Evolutionary conservation across 495 filamentous ascomycete species (phyloP).

Genomic region (Saxophila tyrrhenica): DNA sequence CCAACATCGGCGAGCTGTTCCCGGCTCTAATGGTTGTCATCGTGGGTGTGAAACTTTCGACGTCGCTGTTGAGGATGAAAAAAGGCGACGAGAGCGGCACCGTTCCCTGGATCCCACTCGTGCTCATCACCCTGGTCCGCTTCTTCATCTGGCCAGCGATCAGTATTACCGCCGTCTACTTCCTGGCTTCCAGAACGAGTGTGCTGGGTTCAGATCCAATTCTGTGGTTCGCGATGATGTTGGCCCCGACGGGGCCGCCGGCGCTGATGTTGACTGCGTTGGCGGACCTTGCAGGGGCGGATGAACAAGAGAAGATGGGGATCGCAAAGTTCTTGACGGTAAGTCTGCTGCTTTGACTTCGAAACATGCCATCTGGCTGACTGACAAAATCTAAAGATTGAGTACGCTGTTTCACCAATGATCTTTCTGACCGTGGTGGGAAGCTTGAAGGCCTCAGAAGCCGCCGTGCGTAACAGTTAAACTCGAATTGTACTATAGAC

Average conservation of each 20-base stretch:
- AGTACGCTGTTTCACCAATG: constrained; percentile 19
- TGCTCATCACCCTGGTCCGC: constrained; percentile 46
- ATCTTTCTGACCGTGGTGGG: constrained; percentile 19
- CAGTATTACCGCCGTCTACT: constrained; percentile 47
- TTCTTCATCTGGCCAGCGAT: constrained; percentile 55
- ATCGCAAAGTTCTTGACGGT: constrained; percentile 63
- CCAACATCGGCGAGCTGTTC: constrained; percentile 60
- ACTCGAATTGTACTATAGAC: too few relatives aligned
- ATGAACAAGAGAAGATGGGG: constrained; percentile 50
- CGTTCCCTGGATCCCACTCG: constrained; percentile 41
- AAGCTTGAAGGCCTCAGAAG: constrained; percentile 16
- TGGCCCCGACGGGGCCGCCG: constrained; percentile 64
- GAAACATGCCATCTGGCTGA: neutral
- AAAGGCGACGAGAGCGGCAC: constrained; percentile 34
- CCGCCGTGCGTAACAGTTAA: constrained; percentile 10
- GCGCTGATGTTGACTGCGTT: constrained; percentile 59
- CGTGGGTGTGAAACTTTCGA: constrained; percentile 56
- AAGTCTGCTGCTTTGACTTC: constrained; percentile 15
- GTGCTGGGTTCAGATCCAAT: constrained; percentile 54
- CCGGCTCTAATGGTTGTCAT: constrained; percentile 60
- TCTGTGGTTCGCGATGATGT: constrained; percentile 65
- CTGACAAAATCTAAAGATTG: constrained; percentile 9
- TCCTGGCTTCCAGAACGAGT: constrained; percentile 46
- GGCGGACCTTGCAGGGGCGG: constrained; percentile 50
- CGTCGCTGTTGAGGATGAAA: constrained; percentile 42